phyloP scores from a whole-genome alignment of 495 filamentous ascomycete genomes.

The Oleoguttula mirabilis region DNA sequence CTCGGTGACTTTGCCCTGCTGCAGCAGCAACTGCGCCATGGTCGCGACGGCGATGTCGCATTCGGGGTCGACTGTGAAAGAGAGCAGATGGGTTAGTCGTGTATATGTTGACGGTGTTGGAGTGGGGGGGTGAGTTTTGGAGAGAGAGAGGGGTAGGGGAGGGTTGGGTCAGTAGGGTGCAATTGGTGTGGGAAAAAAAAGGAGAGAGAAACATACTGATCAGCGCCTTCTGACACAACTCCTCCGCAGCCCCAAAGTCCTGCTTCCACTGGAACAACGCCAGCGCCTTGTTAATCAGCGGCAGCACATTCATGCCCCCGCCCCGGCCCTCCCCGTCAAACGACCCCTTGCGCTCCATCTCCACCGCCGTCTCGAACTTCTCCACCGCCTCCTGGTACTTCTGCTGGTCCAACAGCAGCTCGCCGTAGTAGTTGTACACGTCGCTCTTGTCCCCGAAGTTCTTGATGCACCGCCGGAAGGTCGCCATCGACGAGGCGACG shows the following conservation, averaged over 20 bases:
- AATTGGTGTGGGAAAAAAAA: not conserved
- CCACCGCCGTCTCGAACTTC: constrained; percentile 94
- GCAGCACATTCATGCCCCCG: constrained; percentile 90
- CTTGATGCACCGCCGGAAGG: constrained; percentile 94
- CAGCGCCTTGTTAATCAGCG: constrained; percentile 95
- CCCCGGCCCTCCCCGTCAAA: constrained; percentile 53
- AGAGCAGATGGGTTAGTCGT: not conserved
- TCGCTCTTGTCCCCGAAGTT: constrained; percentile 94
- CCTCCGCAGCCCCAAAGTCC: constrained; percentile 87
- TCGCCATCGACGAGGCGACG: constrained; percentile 94
- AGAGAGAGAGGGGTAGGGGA: too few species aligned
- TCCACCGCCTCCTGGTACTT: constrained; percentile 92
- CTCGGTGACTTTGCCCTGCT: constrained; percentile 92
- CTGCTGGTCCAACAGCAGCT: constrained; percentile 93
- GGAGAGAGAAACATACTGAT: constrained; percentile 60
- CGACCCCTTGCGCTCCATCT: constrained; percentile 90
- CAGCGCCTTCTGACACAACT: constrained; percentile 90
- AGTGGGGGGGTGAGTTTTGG: too few species aligned
- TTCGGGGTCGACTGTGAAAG: constrained; percentile 80
- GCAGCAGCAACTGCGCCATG: constrained; percentile 96
- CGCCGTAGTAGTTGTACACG: constrained; percentile 99
- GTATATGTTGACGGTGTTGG: not conserved
- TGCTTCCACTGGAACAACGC: constrained; percentile 97
- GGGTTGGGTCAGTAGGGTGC: too few species aligned
- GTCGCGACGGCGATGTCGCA: constrained; percentile 98